These are phyloP conservation scores for Ulota crispa DNA, from an alignment of 225 moss, liverwort and hornwort species.

Conservation along the genomic window DNA sequence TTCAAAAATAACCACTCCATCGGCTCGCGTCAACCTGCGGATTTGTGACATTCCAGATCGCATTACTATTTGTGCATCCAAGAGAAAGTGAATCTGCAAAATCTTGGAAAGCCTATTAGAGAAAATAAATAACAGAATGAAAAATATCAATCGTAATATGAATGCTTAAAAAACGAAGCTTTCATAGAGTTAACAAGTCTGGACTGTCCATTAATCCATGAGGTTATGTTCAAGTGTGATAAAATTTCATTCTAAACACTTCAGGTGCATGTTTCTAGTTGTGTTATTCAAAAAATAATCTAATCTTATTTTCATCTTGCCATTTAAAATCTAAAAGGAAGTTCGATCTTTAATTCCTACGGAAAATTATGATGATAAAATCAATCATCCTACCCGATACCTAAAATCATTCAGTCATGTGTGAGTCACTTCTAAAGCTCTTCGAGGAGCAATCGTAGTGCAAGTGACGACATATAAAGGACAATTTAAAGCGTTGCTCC, in stretches of 20 bases:
- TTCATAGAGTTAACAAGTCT: neutral
- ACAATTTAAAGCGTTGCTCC: neutral
- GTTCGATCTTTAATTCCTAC: neutral
- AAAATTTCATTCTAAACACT: neutral
- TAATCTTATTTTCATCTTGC: neutral
- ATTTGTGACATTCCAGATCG: neutral
- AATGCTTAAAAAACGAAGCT: neutral
- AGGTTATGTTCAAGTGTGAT: neutral
- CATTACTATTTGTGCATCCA: conserved; percentile 17
- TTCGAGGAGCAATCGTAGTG: conserved; percentile 1
- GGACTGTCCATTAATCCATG: neutral
- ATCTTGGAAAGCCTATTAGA: neutral
- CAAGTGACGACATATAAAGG: neutral
- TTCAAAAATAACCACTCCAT: conserved; percentile 94
- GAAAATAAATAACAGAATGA: neutral
- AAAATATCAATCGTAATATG: neutral
- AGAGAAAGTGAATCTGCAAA: neutral
- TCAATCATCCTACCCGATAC: neutral
- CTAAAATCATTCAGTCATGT: neutral
- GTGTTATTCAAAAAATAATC: neutral
- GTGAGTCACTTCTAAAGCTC: neutral
- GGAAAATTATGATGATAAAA: neutral
- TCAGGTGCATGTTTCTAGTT: neutral
- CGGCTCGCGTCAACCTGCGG: conserved; percentile 79
- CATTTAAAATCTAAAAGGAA: neutral